Percentiles rank a stretch among this genome's conserved stretches.
Evolutionary conservation across 1,139 yeast genomes (phyloP).

Genomic region (Taphrina communis): DNA sequence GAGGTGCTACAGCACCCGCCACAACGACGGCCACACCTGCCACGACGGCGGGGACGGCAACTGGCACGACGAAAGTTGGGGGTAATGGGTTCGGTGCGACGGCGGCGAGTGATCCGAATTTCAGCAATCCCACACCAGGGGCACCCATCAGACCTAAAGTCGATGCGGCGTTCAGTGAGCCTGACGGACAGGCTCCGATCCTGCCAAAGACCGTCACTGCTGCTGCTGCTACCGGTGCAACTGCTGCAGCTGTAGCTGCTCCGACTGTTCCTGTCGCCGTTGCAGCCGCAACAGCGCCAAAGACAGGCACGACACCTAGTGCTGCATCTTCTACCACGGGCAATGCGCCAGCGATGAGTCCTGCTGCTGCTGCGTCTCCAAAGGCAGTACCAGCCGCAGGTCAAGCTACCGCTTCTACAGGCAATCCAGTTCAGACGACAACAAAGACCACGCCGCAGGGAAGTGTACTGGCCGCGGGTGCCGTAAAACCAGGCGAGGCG

Average conservation of each 20-base stretch:
- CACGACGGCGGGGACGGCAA: no score
- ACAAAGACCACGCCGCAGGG: neutral
- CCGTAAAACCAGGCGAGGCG: constrained; percentile 2
- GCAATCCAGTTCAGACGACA: no score
- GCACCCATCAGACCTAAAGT: constrained; percentile 16
- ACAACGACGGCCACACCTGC: no score
- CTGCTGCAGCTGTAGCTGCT: neutral
- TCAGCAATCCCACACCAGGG: constrained; percentile 22
- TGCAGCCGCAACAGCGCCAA: neutral
- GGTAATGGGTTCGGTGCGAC: neutral
- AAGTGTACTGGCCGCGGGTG: neutral
- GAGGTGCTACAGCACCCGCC: neutral
- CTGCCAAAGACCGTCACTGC: constrained; percentile 14
- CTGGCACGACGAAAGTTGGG: neutral
- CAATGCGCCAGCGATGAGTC: neutral
- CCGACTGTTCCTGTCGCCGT: neutral
- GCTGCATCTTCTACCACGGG: no score
- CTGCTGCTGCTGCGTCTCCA: neutral
- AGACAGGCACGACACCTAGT: no score
- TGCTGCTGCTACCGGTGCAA: neutral
- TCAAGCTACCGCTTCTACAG: neutral
- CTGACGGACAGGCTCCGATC: constrained; percentile 16
- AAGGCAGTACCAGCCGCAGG: neutral
- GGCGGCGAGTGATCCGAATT: constrained; percentile 15
- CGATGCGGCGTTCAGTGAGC: constrained; percentile 5